Base-by-base conservation (phyloP, 257 asterid species). In the Przewalskia tangutica region DNA sequence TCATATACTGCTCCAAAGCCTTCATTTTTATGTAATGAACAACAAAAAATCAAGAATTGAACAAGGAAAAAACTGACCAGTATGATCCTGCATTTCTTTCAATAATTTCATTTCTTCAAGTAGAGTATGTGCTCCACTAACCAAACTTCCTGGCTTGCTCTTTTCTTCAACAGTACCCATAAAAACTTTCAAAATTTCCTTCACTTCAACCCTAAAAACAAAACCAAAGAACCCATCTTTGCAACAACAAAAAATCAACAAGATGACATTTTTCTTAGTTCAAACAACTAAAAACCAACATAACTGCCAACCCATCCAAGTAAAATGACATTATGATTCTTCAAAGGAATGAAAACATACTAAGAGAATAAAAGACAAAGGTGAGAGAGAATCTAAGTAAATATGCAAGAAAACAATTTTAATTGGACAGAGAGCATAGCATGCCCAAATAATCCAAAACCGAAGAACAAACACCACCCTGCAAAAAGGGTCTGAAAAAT, bases 11-110 rank as follows among this genome's bases (percentile, higher is more conserved):
- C 55, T 51, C 73, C 66, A 38, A 68, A 54, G 12, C 20, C 11
- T 66, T 54, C 80, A 51, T 40, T 14, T 73, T 38, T 78, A 38
- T 58, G 4, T n/a, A 67, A 50, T 34, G 32, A 68, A 85, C 64
- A 80, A 17, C 44, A 48, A 67, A 75, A 82, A 77, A 23, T 2
- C 14, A 83, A 65, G 51, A 56, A 77, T 55, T 34, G 42, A 14
- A 11, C 32, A 27, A 54, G 62, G 16, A 36, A 3, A 80, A 88
- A 80, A 88, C 97, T 85, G 7, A 89, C 97, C 97, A 79, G 82
- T 87, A 18, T 86, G 93, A 82, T 92, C 97, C 88, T 93, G 95
- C 93, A 93, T 93, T 90, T 90, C 98, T 54, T 90, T 93, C 92
- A 93, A 87, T 80, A 93, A 40, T 58, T 89, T 93, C 94, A 93